Evolutionary conservation across 164 flowering plant genomes (phyloP), one percentile per base, ranked within the genome.

Genomic region (Stephania japonica): DNA sequence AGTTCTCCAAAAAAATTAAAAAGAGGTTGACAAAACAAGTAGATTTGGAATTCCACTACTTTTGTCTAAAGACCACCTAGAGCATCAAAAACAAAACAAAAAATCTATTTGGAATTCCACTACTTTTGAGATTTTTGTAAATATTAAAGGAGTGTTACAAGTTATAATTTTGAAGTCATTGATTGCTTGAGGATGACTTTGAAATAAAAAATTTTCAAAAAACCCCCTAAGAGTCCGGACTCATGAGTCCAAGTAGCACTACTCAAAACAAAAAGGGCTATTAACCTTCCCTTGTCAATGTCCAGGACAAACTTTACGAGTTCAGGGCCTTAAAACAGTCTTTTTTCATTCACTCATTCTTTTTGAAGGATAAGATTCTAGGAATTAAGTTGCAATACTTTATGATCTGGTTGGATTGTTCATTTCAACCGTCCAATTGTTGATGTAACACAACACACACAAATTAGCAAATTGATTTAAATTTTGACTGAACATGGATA

Each of bases 361-460:
- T 13, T 56, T 72, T 67, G 67, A 18, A 25, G 42, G 43, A 65
- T 65, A 65, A 32, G 68, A 65, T 65, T 65, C 64, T 7, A 4
- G n/a, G 53, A 59, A n/a, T 59, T 59, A 24, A 56, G n/a, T 16
- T 6, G 6, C n/a, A 0, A 19, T 6, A 56, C 62, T 56, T 56
- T 18, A 56, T 47, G 53, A 11, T 12, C 53, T 47, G 64, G 64
- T 59, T 59, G 64, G 23, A 24, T 21, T n/a, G 64, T 59, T 59
- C 64, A 59, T 59, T 24, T 59, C 2, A 59, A 59, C 64, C 64
- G 23, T 59, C 21, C 21, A 59, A 21, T 59, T 59, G 64, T 21
- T 59, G 64, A 47, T 47, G 53, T 12, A 47, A 47, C 53, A 44
- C 16, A 47, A 47, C 12, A 11, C 53, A 47, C 53, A 47, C 21